Evolutionary conservation across 1,139 yeast species (phyloP).

Genomic region (Debaryomyces nepalensis): DNA sequence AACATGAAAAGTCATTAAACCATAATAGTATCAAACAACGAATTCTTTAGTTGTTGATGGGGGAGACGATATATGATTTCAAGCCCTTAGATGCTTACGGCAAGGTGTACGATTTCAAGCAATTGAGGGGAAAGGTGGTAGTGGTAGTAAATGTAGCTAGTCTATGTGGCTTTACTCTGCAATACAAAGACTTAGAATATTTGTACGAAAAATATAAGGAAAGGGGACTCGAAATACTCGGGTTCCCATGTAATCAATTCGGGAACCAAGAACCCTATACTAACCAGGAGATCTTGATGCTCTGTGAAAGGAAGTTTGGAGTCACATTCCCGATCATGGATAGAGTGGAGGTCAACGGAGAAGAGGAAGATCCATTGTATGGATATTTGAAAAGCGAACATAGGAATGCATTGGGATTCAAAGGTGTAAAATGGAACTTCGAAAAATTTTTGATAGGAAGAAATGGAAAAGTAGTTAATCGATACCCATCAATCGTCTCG

Average conservation of each 20-base stretch:
- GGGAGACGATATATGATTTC: slow-evolving; percentile 22
- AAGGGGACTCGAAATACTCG: slow-evolving; percentile 40
- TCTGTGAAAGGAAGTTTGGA: slow-evolving; percentile 71
- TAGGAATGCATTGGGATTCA: slow-evolving; percentile 70
- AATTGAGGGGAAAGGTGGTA: slow-evolving; percentile 38
- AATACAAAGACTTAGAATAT: slow-evolving; percentile 39
- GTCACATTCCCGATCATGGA: slow-evolving; percentile 46
- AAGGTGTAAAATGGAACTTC: slow-evolving; percentile 92
- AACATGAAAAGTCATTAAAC: too few relatives aligned
- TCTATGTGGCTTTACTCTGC: slow-evolving; percentile 51
- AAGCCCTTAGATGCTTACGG: slow-evolving; percentile 21
- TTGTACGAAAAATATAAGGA: slow-evolving; percentile 37
- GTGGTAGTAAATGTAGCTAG: slow-evolving; percentile 51
- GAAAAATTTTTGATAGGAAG: slow-evolving; percentile 84
- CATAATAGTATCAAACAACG: too few relatives aligned
- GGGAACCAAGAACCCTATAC: slow-evolving; percentile 86
- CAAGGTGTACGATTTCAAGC: slow-evolving; percentile 23
- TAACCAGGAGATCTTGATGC: slow-evolving; percentile 63
- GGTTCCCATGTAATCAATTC: slow-evolving; percentile 52
- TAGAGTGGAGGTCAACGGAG: slow-evolving; percentile 45
- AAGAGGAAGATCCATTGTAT: slow-evolving; percentile 34
- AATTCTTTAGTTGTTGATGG: slow-evolving; percentile 3
- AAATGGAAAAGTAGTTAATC: slow-evolving; percentile 70
- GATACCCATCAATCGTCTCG: slow-evolving; percentile 71
- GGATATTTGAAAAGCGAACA: slow-evolving; percentile 32